phyloP scores from a whole-genome alignment of 495 filamentous ascomycete genomes.

The Ramalina intermedia region DNA sequence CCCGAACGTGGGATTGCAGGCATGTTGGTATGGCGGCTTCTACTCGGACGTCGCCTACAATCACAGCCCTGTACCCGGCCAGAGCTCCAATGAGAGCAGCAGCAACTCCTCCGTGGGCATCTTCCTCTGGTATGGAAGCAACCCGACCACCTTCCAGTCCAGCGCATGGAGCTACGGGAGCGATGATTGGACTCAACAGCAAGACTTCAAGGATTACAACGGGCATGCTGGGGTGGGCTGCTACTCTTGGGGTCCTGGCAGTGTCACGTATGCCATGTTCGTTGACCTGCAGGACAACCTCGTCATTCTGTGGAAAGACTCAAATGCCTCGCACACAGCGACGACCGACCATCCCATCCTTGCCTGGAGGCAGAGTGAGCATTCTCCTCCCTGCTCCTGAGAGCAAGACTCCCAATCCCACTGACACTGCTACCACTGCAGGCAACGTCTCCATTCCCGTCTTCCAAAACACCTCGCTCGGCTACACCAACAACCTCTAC shows the following conservation, averaged over 20 bases:
- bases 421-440: not conserved
- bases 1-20: slow-evolving; percentile 21
- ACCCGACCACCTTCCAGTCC: slow-evolving; percentile 20
- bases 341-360: slow-evolving; percentile 11
- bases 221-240: slow-evolving; percentile 23
- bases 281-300: slow-evolving; percentile 8
- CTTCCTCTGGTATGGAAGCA: slow-evolving; percentile 21
- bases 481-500: slow-evolving; percentile 16
- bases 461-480: slow-evolving; percentile 11
- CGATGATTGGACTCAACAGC: slow-evolving; percentile 12
- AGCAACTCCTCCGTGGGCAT: slow-evolving; percentile 15
- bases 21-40: slow-evolving; percentile 24
- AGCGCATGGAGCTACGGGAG: slow-evolving; percentile 18
- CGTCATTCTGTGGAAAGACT: slow-evolving; percentile 15
- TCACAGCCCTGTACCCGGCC: slow-evolving; percentile 10
- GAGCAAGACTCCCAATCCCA: too few species aligned
- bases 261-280: slow-evolving; percentile 13
- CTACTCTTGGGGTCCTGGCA: slow-evolving; percentile 14
- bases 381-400: not conserved
- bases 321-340: slow-evolving; percentile 5
- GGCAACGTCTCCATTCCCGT: slow-evolving; percentile 11
- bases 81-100: slow-evolving; percentile 7
- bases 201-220: slow-evolving; percentile 16
- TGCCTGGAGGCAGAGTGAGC: slow-evolving; percentile 10
- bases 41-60: slow-evolving; percentile 17